These are phyloP conservation scores for Pinus taeda DNA, from an alignment of 75 land plant species.

Conservation along the genomic window DNA sequence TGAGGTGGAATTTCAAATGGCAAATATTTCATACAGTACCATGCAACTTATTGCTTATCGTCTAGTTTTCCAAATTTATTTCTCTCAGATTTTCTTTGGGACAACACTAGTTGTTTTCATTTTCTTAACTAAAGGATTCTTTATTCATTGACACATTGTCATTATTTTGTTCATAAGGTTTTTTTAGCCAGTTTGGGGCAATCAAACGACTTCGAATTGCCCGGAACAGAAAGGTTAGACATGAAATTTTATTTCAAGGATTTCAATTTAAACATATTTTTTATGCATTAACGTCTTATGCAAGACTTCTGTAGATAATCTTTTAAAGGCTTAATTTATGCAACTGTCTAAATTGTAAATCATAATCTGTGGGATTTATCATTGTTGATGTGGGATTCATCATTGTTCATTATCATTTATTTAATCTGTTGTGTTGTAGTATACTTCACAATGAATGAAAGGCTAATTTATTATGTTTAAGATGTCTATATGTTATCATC, in stretches of 20 bases:
- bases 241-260: background rate
- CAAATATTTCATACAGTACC: too few relatives aligned
- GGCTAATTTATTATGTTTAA: too few relatives aligned
- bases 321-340: background rate
- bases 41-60: too few relatives aligned
- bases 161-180: constrained; percentile 39
- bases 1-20: too few relatives aligned
- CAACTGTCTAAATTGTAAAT: background rate
- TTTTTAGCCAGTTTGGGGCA: constrained; percentile 80
- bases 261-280: background rate
- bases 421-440: too few relatives aligned
- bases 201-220: constrained; percentile 71
- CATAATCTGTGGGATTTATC: background rate
- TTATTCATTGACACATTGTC: background rate
- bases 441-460: too few relatives aligned
- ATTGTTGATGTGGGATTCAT: background rate
- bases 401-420: background rate
- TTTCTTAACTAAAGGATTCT: too few relatives aligned
- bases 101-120: background rate
- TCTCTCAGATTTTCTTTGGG: background rate
- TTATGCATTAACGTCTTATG: background rate
- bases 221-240: constrained; percentile 77
- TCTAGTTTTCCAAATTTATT: background rate
- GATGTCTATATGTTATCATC: too few relatives aligned
- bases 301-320: background rate